Conservation (phyloP, 2,329 filamentous ascomycete species). For the Cladosporium cucumerinum region DNA sequence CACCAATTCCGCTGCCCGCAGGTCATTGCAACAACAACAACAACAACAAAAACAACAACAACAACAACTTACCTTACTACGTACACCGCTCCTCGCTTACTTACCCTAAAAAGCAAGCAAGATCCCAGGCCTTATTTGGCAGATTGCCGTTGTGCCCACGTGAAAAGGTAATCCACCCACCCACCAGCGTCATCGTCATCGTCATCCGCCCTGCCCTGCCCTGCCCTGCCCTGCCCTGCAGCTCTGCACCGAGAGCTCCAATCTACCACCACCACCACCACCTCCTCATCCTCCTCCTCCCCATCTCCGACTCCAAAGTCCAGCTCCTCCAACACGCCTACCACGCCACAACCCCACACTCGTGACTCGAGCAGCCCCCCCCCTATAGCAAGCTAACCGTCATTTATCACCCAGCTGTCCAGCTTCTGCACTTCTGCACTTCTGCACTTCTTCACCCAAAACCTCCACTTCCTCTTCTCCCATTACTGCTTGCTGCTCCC, state of each 20-base stretch:
- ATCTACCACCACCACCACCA: too few species aligned
- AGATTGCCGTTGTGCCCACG: slow-evolving; percentile 10
- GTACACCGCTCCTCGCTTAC: background rate
- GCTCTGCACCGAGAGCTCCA: background rate
- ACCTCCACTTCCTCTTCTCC: background rate
- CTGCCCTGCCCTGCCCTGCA: background rate
- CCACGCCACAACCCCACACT: slow-evolving; percentile 9
- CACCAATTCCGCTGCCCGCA: background rate
- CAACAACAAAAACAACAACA: too few species aligned
- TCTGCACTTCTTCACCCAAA: background rate
- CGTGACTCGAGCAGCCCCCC: background rate
- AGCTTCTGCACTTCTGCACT: background rate
- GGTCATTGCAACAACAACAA: background rate
- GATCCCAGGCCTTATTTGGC: background rate
- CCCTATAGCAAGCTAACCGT: slow-evolving; percentile 5
- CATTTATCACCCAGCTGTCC: slow-evolving; percentile 8
- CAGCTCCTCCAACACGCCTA: background rate
- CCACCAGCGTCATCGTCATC: background rate
- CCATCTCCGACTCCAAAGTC: background rate
- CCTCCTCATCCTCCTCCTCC: background rate
- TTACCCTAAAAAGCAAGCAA: background rate
- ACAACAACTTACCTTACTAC: background rate
- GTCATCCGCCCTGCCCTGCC: background rate
- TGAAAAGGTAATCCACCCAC: slow-evolving; percentile 11
- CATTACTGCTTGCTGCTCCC: background rate